Evolutionary conservation across 2,329 filamentous ascomycete genomes (phyloP), one percentile per base, ranked within the genome.

Genomic region (Huntiella bhutanensis): DNA sequence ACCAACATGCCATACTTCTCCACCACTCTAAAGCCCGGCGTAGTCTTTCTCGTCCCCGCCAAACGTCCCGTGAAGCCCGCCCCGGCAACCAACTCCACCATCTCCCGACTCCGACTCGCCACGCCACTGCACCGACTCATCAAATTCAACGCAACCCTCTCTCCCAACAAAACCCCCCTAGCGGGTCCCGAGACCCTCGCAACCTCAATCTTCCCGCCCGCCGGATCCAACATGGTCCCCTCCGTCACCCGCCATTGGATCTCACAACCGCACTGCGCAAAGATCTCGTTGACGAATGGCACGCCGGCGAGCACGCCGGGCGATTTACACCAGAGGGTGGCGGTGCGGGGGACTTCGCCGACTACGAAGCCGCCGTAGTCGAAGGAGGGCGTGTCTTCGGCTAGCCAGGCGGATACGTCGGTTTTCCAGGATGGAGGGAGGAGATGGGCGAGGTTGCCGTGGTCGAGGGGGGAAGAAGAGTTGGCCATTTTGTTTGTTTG

Each of bases 1-100:
- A 93, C 80, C 16, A 95, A 67, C 80, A 98, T 95, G 54, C 86
- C 91, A 62, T 98, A 98, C 65, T 98, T 98, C 64, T 98, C 91
- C 7, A 96, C 87, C 4, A 96, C 66, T 8, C 91, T 73, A 65
- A 96, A 98, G 0, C 91, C 91, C 0, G 91, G 91, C 0, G 91
- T 98, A 0, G 91, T 98, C 68, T 98, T 98, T 58, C 91, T 74
- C 40, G 91, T 98, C 38, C 91, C 91, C 0, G 91, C 88, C n/a
- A 98, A 67, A 2, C 79, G 80, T 49, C 88, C 88, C 22, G 65
- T 67, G 64, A 88, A 96, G 2, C 87, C 87, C 3, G 75, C 77
- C 11, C 62, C 63, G 46, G 75, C 66, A 46, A 81, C 64, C 49
- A 70, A 64, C 16, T 63, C 56, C 17, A 80, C 62, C 56, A 82